Percentiles rank a stretch among this genome's conserved stretches.
Evolutionary conservation across 768 basidiomycete genomes (phyloP).

Genomic region (Phaeotremella fagi): DNA sequence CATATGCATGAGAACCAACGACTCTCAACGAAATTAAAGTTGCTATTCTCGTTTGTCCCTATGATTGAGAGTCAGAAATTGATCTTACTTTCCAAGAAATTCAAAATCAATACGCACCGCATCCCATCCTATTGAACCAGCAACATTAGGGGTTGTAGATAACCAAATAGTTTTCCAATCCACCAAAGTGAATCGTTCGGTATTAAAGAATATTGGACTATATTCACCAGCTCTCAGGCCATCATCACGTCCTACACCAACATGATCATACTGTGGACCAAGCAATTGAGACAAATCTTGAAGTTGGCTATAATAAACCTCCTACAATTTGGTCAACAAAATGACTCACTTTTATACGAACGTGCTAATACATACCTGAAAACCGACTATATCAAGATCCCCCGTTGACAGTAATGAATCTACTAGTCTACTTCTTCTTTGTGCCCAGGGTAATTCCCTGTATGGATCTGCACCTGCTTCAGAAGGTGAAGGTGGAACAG

Average conservation of each 20-base stretch:
- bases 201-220: conserved; percentile 61
- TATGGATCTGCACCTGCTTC: conserved; percentile 6
- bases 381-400: conserved; percentile 34
- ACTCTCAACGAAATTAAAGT: conserved; percentile 31
- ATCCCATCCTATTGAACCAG: conserved; percentile 48
- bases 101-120: conserved; percentile 36
- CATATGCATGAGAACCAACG: not conserved
- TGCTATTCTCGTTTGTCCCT: conserved; percentile 39
- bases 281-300: conserved; percentile 57
- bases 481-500: conserved; percentile 13
- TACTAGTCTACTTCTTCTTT: conserved; percentile 31
- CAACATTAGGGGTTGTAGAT: conserved; percentile 40
- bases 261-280: conserved; percentile 57
- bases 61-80: not conserved
- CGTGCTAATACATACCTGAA: conserved; percentile 33
- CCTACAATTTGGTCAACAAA: conserved; percentile 24
- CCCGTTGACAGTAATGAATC: conserved; percentile 32
- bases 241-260: conserved; percentile 63
- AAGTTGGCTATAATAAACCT: conserved; percentile 58
- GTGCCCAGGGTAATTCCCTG: conserved; percentile 33
- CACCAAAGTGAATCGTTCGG: conserved; percentile 43
- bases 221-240: conserved; percentile 59
- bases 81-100: no score
- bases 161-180: conserved; percentile 43
- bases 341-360: not conserved